Percentiles rank a stretch among this genome's conserved stretches.
These are phyloP conservation scores for Zygotorulaspora florentina DNA, from an alignment of 805 yeast species.

Conservation along the genomic window DNA sequence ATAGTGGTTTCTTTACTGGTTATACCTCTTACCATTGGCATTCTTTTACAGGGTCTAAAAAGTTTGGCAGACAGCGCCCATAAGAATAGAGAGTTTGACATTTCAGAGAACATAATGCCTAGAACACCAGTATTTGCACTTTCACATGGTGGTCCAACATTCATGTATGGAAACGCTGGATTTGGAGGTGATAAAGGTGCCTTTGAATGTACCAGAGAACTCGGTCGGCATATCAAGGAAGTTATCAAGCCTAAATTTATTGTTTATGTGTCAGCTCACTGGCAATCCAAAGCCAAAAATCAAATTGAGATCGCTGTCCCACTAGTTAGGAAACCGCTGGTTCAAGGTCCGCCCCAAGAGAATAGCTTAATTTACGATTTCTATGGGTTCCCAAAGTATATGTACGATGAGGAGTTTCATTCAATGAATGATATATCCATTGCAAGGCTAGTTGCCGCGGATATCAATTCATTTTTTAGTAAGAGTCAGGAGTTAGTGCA, in stretches of 20 bases:
- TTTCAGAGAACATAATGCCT: background rate
- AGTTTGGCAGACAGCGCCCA: too few relatives aligned
- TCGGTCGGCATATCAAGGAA: slow-evolving; percentile 51
- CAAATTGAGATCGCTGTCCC: slow-evolving; percentile 50
- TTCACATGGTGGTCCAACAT: slow-evolving; percentile 84
- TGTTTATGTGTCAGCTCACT: slow-evolving; percentile 70
- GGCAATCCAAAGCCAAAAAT: slow-evolving; percentile 50
- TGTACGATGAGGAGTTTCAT: slow-evolving; percentile 62
- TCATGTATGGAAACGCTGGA: slow-evolving; percentile 52
- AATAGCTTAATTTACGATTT: slow-evolving; percentile 69
- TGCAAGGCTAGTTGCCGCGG: slow-evolving; percentile 31
- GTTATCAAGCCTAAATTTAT: slow-evolving; percentile 60
- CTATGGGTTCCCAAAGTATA: slow-evolving; percentile 61
- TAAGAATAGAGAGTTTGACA: too few relatives aligned
- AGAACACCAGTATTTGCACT: slow-evolving; percentile 58
- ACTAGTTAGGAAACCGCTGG: background rate
- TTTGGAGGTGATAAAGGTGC: slow-evolving; percentile 58
- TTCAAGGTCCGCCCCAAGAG: slow-evolving; percentile 28
- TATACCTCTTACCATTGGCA: background rate
- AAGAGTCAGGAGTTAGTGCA: slow-evolving; percentile 31
- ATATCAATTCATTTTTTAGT: slow-evolving; percentile 4
- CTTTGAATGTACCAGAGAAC: slow-evolving; percentile 42
- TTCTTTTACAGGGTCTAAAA: background rate
- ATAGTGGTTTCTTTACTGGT: background rate
- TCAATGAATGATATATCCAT: slow-evolving; percentile 42